Conservation (phyloP, 2,329 filamentous ascomycete genomes). For the Stagonosporopsis chrysanthemi region DNA sequence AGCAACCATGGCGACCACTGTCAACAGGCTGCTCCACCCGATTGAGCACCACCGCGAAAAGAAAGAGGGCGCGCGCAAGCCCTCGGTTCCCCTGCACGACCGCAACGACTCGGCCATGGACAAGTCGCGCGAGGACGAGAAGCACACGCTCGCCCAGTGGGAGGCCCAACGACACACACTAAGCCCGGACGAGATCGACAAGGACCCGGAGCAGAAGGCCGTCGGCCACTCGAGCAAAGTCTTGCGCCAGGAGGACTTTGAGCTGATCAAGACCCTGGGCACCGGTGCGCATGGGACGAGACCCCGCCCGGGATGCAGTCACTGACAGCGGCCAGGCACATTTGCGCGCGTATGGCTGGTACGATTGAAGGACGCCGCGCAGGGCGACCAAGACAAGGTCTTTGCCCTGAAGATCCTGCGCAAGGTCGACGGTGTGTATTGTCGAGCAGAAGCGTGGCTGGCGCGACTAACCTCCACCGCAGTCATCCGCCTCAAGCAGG, state of each 20-base stretch:
- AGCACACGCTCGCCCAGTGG: constrained; percentile 56
- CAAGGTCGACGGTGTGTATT: constrained; percentile 58
- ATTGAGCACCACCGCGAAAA: constrained; percentile 41
- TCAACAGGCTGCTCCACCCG: constrained; percentile 49
- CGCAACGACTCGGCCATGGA: constrained; percentile 47
- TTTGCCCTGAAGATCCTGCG: constrained; percentile 83
- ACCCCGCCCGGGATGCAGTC: not conserved
- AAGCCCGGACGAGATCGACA: constrained; percentile 52
- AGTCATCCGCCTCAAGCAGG: constrained; percentile 84
- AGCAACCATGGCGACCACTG: constrained; percentile 46
- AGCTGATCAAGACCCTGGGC: constrained; percentile 76
- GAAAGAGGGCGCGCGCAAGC: constrained; percentile 29
- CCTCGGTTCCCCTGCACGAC: constrained; percentile 39
- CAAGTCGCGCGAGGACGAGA: constrained; percentile 56
- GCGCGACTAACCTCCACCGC: constrained; percentile 7
- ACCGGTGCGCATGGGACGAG: constrained; percentile 63
- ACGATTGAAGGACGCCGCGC: constrained; percentile 62
- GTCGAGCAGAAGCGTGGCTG: not conserved
- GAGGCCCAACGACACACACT: constrained; percentile 55
- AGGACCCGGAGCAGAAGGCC: constrained; percentile 53
- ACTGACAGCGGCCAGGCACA: constrained; percentile 63
- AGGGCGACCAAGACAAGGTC: constrained; percentile 68
- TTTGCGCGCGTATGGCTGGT: constrained; percentile 86
- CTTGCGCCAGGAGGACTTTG: constrained; percentile 68
- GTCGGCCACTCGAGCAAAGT: constrained; percentile 58